Evolutionary conservation across 140 eudicot genomes (phyloP), one percentile per base, ranked within the genome.

Genomic region (Ambrosia hybrid): DNA sequence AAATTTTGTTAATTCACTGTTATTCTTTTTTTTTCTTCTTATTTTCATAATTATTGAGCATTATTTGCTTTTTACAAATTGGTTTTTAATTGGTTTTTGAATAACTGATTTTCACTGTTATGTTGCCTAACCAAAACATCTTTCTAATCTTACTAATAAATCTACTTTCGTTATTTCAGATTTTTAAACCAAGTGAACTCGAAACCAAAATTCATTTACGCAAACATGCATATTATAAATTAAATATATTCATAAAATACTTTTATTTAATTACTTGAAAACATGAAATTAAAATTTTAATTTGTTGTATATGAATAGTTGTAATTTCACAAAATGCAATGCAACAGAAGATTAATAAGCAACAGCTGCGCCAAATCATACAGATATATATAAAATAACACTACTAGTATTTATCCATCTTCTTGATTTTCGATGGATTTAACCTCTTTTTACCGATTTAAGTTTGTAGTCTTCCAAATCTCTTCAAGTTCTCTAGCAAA

Each of bases 401-500:
- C 71, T 79, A 57, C 66, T 49, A 73, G 72, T 73, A 73, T 73
- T 57, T 9, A 57, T 73, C 83, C 74, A 78, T 71, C 70, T 53
- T 79, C 55, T 71, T 46, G 55, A 16, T 57, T 65, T 75, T 16
- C 9, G 60, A 72, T 37, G 73, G 78, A 62, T 51, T 70, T 7
- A 33, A 11, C 65, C 49, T 16, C 13, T 68, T 73, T 61, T 73
- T 68, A 80, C 59, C 58, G 65, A 46, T 67, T 73, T 38, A 60
- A 48, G 6, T 78, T 74, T 43, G 91, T 73, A 62, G 21, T 78
- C 71, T 59, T 83, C 98, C 98, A 93, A 74, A 93, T 93, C 49
- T 81, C 81, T 77, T 93, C 98, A 6, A 93, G 98, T 78, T 93
- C 95, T 68, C 89, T 83, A 5, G 98, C 95, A 67, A 93, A 89